These are phyloP conservation scores for Quercus ilex DNA, from an alignment of 306 rosid species.

Conservation along the genomic window DNA sequence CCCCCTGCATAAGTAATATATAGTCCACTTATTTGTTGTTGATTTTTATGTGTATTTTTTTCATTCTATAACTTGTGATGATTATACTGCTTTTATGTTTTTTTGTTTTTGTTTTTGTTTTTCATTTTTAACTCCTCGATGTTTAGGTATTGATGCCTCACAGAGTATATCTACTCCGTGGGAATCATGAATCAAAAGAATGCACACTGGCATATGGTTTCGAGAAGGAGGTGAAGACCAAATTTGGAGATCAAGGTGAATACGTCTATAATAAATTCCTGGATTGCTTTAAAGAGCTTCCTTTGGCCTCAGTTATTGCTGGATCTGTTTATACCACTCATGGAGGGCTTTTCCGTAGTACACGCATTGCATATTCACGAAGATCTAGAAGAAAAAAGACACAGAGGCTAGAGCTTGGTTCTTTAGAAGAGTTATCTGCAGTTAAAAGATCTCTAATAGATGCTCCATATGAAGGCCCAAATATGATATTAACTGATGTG, in stretches of 20 bases:
- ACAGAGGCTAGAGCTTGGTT: constrained; percentile 61
- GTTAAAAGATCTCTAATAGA: constrained; percentile 56
- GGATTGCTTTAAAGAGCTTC: constrained; percentile 80
- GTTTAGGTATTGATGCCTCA: constrained; percentile 82
- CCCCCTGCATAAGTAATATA: too few species aligned
- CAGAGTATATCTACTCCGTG: constrained; percentile 85
- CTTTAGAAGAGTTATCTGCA: constrained; percentile 65
- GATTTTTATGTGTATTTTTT: neutral
- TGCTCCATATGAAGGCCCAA: constrained; percentile 60
- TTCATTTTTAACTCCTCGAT: constrained; percentile 14
- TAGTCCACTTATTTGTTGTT: neutral
- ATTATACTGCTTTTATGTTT: constrained; percentile 3
- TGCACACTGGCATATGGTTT: constrained; percentile 68
- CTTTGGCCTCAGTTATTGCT: constrained; percentile 78
- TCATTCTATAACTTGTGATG: neutral
- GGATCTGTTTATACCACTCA: constrained; percentile 74
- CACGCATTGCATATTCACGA: constrained; percentile 27
- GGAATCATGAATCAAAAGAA: constrained; percentile 75
- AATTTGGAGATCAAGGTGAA: constrained; percentile 70
- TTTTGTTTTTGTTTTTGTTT: neutral
- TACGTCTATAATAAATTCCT: constrained; percentile 63
- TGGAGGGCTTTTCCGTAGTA: constrained; percentile 87
- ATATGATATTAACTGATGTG: constrained; percentile 64
- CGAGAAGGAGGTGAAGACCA: constrained; percentile 66
- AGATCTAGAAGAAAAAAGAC: constrained; percentile 52